Evolutionary conservation across 352 stramenopile genomes (phyloP).

Genomic region (Globisporangium sylvaticum): DNA sequence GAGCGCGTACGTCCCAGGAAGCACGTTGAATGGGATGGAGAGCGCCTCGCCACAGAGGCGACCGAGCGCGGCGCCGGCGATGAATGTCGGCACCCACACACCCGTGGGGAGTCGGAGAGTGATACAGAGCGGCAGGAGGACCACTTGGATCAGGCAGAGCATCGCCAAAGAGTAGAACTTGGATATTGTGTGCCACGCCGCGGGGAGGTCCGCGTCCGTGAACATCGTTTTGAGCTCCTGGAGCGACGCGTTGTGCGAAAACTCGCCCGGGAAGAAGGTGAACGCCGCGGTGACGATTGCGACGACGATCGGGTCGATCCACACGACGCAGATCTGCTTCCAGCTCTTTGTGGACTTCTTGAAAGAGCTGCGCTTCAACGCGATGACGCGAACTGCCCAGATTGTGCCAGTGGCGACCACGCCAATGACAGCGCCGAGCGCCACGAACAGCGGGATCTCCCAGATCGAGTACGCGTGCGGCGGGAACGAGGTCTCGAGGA

Average conservation of each 20-base stretch:
- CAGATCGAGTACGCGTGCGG: slow-evolving; percentile 55
- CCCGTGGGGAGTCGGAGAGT: slow-evolving; percentile 77
- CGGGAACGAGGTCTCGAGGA: slow-evolving; percentile 50
- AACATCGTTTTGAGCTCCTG: slow-evolving; percentile 65
- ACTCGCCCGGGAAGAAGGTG: slow-evolving; percentile 72
- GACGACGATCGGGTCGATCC: slow-evolving; percentile 62
- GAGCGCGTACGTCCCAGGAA: slow-evolving; percentile 75
- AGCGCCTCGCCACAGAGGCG: slow-evolving; percentile 73
- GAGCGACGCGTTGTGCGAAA: slow-evolving; percentile 49
- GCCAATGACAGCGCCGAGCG: slow-evolving; percentile 60
- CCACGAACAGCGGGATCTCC: slow-evolving; percentile 68
- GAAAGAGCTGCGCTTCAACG: slow-evolving; percentile 30
- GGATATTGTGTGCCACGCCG: slow-evolving; percentile 45
- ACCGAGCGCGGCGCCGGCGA: slow-evolving; percentile 76
- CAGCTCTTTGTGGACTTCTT: slow-evolving; percentile 37
- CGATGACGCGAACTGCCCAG: slow-evolving; percentile 52
- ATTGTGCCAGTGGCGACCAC: slow-evolving; percentile 54
- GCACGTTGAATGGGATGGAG: slow-evolving; percentile 17
- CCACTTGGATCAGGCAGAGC: slow-evolving; percentile 44
- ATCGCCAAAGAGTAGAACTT: slow-evolving; percentile 63
- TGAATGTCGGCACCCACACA: slow-evolving; percentile 84
- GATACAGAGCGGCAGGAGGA: slow-evolving; percentile 78
- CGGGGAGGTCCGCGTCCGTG: slow-evolving; percentile 39
- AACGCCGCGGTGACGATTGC: slow-evolving; percentile 58
- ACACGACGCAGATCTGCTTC: slow-evolving; percentile 54